Percentiles rank a stretch among this genome's conserved stretches.
Conservation (phyloP, 495 filamentous ascomycete species). For the Neurospora sp. region DNA sequence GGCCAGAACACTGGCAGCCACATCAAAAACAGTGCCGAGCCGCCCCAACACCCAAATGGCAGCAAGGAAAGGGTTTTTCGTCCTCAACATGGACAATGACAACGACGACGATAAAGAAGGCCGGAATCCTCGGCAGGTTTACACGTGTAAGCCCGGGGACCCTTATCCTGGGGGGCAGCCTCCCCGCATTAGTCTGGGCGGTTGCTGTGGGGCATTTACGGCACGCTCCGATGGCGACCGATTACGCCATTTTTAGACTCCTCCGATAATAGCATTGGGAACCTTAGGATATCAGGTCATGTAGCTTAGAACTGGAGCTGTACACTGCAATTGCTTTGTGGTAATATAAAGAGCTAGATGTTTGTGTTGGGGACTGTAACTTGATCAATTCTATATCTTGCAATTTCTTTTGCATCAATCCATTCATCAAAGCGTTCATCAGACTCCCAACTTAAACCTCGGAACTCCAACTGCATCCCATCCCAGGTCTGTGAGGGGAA, state of each 20-base stretch:
- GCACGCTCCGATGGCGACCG: slow-evolving; percentile 15
- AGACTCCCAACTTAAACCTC: background rate
- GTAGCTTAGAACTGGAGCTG: background rate
- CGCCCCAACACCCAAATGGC: background rate
- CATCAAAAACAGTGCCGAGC: background rate
- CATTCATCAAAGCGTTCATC: background rate
- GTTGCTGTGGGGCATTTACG: slow-evolving; percentile 7
- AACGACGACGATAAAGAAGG: background rate
- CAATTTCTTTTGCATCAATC: background rate
- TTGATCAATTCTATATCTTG: background rate
- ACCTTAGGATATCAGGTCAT: background rate
- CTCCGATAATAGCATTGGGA: background rate
- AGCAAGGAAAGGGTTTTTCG: background rate
- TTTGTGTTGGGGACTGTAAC: background rate
- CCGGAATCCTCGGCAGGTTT: background rate
- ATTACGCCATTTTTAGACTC: slow-evolving; percentile 19
- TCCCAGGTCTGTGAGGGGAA: background rate
- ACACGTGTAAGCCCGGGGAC: background rate
- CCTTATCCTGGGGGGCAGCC: slow-evolving; percentile 2
- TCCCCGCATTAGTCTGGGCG: slow-evolving; percentile 8
- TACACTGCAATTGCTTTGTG: background rate
- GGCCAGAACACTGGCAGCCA: background rate
- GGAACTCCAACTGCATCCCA: background rate
- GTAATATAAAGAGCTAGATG: background rate
- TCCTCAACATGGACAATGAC: background rate